Evolutionary conservation across 1,284 basidiomycete genomes (phyloP).

Genomic region (Phylloboletellus chloephorus): DNA sequence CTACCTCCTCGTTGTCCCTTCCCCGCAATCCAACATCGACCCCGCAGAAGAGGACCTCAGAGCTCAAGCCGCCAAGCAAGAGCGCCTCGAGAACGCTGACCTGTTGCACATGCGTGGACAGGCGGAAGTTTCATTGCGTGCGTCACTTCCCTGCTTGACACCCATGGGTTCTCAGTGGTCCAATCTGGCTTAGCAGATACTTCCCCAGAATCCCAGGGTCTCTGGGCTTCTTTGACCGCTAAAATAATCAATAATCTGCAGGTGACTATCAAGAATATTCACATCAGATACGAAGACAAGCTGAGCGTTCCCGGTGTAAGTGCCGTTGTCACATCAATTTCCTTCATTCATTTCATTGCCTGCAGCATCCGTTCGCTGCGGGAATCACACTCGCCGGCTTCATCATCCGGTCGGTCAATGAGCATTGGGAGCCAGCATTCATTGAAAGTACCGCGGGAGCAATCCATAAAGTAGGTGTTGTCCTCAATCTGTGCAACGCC

Average conservation of each 20-base stretch:
- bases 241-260: conserved; percentile 98
- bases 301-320: conserved; percentile 87
- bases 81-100: conserved; percentile 87
- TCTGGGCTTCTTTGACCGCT: conserved; percentile 80
- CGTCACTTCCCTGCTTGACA: conserved; percentile 11
- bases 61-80: conserved; percentile 82
- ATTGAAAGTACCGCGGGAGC: conserved; percentile 86
- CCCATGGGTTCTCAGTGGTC: neutral
- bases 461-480: conserved; percentile 75
- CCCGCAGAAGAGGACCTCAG: conserved; percentile 82
- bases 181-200: conserved; percentile 38
- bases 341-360: conserved; percentile 1
- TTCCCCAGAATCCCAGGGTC: conserved; percentile 73
- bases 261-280: conserved; percentile 92
- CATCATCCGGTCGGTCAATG: conserved; percentile 90
- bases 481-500: conserved; percentile 1
- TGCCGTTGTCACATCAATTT: conserved; percentile 4
- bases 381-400: conserved; percentile 93
- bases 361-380: conserved; percentile 88
- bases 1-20: conserved; percentile 89
- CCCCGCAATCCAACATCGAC: conserved; percentile 67
- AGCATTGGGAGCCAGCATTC: conserved; percentile 90
- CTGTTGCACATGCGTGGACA: conserved; percentile 72
- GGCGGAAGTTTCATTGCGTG: conserved; percentile 49
- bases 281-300: conserved; percentile 94